Evolutionary conservation across 805 yeast genomes (phyloP).

Genomic region (Cyberlindnera mississippiensis): DNA sequence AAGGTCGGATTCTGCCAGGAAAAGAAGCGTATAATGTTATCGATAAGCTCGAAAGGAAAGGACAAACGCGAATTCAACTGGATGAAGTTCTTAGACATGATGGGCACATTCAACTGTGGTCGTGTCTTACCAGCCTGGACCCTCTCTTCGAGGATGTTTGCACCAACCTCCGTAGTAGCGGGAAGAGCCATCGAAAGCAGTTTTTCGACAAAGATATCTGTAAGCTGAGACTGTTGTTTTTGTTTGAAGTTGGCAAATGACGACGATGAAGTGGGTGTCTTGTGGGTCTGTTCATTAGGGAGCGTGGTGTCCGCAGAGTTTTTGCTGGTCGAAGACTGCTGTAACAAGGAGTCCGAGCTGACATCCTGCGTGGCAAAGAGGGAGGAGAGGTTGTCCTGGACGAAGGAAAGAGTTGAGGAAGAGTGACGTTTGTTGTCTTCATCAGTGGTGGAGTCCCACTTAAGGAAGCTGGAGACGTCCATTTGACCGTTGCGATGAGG

Average conservation of each 20-base stretch:
- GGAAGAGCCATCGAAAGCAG: conserved; percentile 72
- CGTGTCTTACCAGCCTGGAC: conserved; percentile 56
- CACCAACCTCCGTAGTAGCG: conserved; percentile 44
- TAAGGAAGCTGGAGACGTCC: conserved; percentile 28
- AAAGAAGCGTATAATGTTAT: conserved; percentile 49
- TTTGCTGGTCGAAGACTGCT: background rate
- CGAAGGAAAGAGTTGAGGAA: conserved; percentile 13
- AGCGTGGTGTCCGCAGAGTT: background rate
- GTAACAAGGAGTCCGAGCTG: background rate
- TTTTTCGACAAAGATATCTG: conserved; percentile 72
- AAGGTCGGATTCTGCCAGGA: conserved; percentile 62
- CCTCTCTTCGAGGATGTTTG: conserved; percentile 46
- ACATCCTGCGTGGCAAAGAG: conserved; percentile 7
- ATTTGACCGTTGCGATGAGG: background rate
- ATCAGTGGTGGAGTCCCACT: conserved; percentile 24
- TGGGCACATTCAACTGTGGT: conserved; percentile 65
- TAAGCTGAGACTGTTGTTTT: conserved; percentile 30
- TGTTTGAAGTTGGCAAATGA: conserved; percentile 5
- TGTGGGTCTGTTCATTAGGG: conserved; percentile 5
- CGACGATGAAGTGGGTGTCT: background rate
- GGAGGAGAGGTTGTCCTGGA: conserved; percentile 17
- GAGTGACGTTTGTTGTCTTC: conserved; percentile 5
- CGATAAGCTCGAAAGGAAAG: conserved; percentile 56
- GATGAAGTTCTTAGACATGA: conserved; percentile 66
- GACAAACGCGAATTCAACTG: conserved; percentile 59